Evolutionary conservation across 441 rosid species (phyloP).

Genomic region (Cnidoscolus chayamansa): DNA sequence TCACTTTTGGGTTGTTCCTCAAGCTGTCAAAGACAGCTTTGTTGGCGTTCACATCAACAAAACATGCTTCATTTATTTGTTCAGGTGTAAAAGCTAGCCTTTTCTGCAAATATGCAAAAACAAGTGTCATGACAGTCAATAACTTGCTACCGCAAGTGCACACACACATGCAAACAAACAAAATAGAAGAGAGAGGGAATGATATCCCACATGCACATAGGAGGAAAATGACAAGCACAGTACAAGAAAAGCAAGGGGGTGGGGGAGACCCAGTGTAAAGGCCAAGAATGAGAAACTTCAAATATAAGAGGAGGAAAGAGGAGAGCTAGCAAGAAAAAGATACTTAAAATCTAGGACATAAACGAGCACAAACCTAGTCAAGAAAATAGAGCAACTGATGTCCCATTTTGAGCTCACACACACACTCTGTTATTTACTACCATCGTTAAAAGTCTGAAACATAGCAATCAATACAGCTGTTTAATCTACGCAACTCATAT

Average conservation of each 20-base stretch:
- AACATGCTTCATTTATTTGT: constrained; percentile 71
- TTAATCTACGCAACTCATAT: background rate
- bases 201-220: background rate
- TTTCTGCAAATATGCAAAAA: constrained; percentile 43
- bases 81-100: constrained; percentile 67
- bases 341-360: background rate
- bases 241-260: background rate
- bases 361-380: background rate
- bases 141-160: background rate
- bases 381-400: background rate
- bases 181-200: background rate
- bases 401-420: background rate
- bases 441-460: background rate
- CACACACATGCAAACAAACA: background rate
- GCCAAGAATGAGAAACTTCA: too few species aligned
- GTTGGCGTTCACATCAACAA: constrained; percentile 64
- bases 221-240: background rate
- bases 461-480: background rate
- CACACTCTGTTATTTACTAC: background rate
- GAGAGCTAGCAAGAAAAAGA: background rate
- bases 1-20: constrained; percentile 72
- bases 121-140: constrained; percentile 2
- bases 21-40: constrained; percentile 87
- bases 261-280: too few species aligned
- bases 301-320: background rate